A percentile compares a stretch with the other conserved stretches of the same genome.
Evolutionary conservation across 1,284 basidiomycete species (phyloP).

Genomic region (Boletellus sp.): DNA sequence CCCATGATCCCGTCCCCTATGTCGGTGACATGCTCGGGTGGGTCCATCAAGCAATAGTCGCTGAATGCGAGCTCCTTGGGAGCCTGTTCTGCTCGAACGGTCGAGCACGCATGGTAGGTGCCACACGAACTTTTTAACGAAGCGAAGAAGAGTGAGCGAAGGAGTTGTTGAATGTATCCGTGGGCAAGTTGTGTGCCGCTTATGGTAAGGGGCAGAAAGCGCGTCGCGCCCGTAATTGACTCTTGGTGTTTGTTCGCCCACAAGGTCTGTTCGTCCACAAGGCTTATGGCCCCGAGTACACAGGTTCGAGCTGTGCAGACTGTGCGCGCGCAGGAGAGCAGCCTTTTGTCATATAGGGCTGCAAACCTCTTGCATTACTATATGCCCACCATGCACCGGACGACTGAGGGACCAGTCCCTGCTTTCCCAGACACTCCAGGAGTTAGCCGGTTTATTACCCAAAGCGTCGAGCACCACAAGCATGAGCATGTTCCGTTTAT

Average conservation of each 20-base stretch:
- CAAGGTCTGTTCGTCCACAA: too few relatives aligned
- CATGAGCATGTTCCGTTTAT: background rate
- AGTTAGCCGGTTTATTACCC: slow-evolving; percentile 53
- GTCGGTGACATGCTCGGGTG: slow-evolving; percentile 98
- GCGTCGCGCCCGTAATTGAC: too few relatives aligned
- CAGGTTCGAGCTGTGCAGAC: slow-evolving; percentile 90
- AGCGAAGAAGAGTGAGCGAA: slow-evolving; percentile 77
- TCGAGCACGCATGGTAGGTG: slow-evolving; percentile 67
- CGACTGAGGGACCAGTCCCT: slow-evolving; percentile 81
- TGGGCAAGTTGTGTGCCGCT: slow-evolving; percentile 85
- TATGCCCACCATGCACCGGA: slow-evolving; percentile 86
- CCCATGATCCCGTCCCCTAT: slow-evolving; percentile 94
- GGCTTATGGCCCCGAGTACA: background rate
- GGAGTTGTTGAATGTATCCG: slow-evolving; percentile 77
- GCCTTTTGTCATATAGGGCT: slow-evolving; percentile 87
- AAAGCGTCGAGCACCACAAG: background rate
- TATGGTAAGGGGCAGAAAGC: slow-evolving; percentile 50
- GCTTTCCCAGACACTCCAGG: slow-evolving; percentile 73
- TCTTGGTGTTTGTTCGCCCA: too few relatives aligned
- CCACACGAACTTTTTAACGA: slow-evolving; percentile 53
- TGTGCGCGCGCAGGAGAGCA: slow-evolving; percentile 87
- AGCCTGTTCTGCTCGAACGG: slow-evolving; percentile 68
- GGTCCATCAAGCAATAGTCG: slow-evolving; percentile 95
- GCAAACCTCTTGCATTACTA: slow-evolving; percentile 96
- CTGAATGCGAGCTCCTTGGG: slow-evolving; percentile 91